Base-by-base conservation (phyloP, 305 asterid genomes). In the Caryopteris hybrid region DNA sequence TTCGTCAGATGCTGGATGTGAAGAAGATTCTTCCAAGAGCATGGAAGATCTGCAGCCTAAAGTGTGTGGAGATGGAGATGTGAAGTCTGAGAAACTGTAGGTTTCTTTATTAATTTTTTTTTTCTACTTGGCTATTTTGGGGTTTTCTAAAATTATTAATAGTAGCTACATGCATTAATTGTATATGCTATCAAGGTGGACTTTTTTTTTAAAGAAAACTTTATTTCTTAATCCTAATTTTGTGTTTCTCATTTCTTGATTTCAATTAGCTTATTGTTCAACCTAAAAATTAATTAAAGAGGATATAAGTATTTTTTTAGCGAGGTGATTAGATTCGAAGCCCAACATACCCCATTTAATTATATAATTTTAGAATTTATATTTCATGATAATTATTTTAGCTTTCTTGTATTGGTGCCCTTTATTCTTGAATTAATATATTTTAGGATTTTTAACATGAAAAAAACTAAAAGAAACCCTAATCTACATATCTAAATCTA, bases 61-160 rank as follows among this genome's bases (percentile, higher is more conserved):
- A 68, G 78, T 18, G 65, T 69, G 78, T 74, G 81, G 70, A 78
- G 83, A 68, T 45, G 81, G 61, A 70, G 86, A 80, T 52, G 76
- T 70, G 38, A 84, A 82, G 79, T 60, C 87, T 10, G 77, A 76
- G 70, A 80, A 82, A 79, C 62, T 59, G 92, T 88, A 85, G 80
- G 85, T 72, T 76, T 62, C 21, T 50, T 56, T 31, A 4, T 17
- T 67, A 5, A 5, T 55, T 61, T 59, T 22, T 1, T 41, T 23
- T 61, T 16, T 45, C 0, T 14, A 16, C 22, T 60, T n/a, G n/a
- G n/a, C n/a, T n/a, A n/a, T 68, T 27, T 50, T 36, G 58, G 21
- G 14, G 18, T 54, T 42, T 39, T 45, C 50, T 25, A 39, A 18
- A 46, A 65, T 23, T 41, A 50, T 33, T 53, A 3, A 59, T 34